Conservation (phyloP, 768 basidiomycete genomes). For the Tricholoma matsutake region DNA sequence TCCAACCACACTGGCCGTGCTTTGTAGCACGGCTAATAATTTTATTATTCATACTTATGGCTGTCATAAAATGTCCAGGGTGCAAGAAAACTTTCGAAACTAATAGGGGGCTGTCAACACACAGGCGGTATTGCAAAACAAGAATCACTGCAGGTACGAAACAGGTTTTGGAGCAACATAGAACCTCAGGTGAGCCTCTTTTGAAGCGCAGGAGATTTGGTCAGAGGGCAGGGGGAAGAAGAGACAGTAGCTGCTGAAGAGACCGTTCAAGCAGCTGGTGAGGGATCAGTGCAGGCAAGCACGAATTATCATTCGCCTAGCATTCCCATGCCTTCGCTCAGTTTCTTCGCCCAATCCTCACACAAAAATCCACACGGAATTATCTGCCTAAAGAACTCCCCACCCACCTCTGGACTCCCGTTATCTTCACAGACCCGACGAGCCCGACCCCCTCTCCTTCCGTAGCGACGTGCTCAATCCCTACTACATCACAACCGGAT, state of each 20-base stretch:
- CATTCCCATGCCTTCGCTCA: not conserved
- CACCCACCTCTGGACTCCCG: not conserved
- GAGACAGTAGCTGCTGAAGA: too few species aligned
- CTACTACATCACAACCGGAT: too few species aligned
- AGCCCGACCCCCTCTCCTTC: too few species aligned
- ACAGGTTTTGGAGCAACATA: not conserved
- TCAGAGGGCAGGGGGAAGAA: too few species aligned
- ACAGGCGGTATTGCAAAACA: not conserved
- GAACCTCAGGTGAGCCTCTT: too few species aligned
- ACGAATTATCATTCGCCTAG: not conserved
- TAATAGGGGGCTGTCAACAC: not conserved
- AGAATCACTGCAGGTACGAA: too few species aligned
- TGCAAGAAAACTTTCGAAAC: not conserved
- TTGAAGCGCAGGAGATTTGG: too few species aligned
- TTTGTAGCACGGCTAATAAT: slow-evolving; percentile 2
- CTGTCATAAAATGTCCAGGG: not conserved
- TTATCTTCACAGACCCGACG: not conserved
- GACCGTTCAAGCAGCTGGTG: too few species aligned
- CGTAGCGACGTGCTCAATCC: too few species aligned
- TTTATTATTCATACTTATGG: not conserved
- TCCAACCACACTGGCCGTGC: not conserved
- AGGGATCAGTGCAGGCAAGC: too few species aligned
- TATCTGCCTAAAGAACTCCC: not conserved
- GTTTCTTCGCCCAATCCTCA: not conserved
- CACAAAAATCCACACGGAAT: not conserved